phyloP scores from a whole-genome alignment of 1,284 basidiomycete species.

The Neolentinus lepideus region DNA sequence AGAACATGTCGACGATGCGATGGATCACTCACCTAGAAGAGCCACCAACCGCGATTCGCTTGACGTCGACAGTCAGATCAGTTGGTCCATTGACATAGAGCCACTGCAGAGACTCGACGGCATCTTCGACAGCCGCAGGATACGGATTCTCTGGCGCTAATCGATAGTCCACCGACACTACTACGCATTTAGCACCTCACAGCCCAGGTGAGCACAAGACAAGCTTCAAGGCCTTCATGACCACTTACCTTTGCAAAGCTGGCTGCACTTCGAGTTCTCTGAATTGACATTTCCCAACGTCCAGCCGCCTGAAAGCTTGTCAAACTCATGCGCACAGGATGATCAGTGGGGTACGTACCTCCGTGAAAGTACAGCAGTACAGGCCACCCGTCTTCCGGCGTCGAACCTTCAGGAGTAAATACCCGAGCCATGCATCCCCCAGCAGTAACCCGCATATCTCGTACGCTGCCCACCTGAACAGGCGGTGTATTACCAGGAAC shows the following conservation, averaged over 20 bases:
- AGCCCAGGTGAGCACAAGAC: neutral
- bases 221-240: neutral
- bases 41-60: constrained; percentile 51
- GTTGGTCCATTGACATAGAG: constrained; percentile 36
- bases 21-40: constrained; percentile 48
- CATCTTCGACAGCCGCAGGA: constrained; percentile 70
- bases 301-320: constrained; percentile 48
- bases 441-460: constrained; percentile 36
- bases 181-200: constrained; percentile 43
- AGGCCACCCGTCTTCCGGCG: constrained; percentile 50
- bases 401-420: constrained; percentile 47
- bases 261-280: constrained; percentile 51
- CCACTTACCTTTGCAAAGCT: constrained; percentile 48
- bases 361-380: constrained; percentile 58
- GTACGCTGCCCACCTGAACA: constrained; percentile 42
- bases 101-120: constrained; percentile 61
- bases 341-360: constrained; percentile 25
- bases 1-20: too few species aligned
- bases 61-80: constrained; percentile 32
- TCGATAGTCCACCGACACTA: constrained; percentile 67
- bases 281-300: constrained; percentile 55
- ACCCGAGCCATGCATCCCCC: constrained; percentile 41
- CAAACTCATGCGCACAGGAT: constrained; percentile 5
- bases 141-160: constrained; percentile 71
- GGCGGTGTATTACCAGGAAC: constrained; percentile 51